A percentile compares a stretch with the other conserved stretches of the same genome.
Evolutionary conservation across 345 rosid species (phyloP).

Genomic region (Brassica juncea): DNA sequence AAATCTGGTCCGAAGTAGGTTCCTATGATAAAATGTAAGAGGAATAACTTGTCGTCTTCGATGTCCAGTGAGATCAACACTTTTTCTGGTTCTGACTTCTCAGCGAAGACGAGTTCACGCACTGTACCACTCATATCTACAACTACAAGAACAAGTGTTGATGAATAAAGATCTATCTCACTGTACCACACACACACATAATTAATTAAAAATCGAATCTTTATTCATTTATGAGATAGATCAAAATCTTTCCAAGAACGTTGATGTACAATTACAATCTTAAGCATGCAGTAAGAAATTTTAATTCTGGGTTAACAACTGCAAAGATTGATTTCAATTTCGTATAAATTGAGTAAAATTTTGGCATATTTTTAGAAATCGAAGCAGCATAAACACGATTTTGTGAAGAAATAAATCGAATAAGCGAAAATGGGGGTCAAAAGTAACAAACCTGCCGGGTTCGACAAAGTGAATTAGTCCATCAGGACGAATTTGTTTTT

Average conservation of each 20-base stretch:
- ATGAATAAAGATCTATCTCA: too few species aligned
- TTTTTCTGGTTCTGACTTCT: constrained; percentile 5
- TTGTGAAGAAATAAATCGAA: not conserved
- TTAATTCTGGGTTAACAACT: not conserved
- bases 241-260: not conserved
- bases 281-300: constrained; percentile 11
- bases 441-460: constrained; percentile 26
- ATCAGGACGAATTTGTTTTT: not conserved
- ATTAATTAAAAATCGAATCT: not conserved
- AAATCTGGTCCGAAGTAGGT: constrained; percentile 43
- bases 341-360: not conserved
- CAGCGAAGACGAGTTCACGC: constrained; percentile 20
- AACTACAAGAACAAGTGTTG: not conserved
- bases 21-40: constrained; percentile 35
- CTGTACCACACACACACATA: not conserved
- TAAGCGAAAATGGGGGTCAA: not conserved
- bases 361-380: not conserved
- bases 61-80: constrained; percentile 19
- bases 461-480: not conserved
- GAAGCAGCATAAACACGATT: not conserved
- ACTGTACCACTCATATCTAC: constrained; percentile 26
- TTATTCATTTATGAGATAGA: constrained; percentile 1
- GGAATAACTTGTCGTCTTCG: constrained; percentile 38
- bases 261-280: not conserved
- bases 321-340: not conserved